These are phyloP conservation scores for Metrosideros polymorpha DNA, from an alignment of 441 rosid species.

Conservation along the genomic window DNA sequence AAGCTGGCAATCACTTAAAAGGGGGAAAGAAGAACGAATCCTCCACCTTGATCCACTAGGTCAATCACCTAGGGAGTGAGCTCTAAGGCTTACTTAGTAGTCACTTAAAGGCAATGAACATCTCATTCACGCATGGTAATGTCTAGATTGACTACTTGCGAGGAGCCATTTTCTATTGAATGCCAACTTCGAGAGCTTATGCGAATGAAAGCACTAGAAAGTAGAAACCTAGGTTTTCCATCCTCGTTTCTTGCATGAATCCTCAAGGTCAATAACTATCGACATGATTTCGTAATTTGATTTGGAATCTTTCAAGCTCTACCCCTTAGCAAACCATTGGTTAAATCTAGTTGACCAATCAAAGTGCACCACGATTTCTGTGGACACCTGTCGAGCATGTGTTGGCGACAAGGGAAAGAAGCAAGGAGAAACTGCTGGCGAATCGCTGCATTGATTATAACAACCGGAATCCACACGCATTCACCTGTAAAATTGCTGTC, in stretches of 20 bases:
- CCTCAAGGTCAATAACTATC: neutral
- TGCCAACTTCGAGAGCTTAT: neutral
- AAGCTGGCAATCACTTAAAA: neutral
- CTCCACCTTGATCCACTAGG: neutral
- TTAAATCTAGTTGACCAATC: neutral
- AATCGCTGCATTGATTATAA: neutral
- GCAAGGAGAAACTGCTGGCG: neutral
- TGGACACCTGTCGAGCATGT: neutral
- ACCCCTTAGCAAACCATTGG: neutral
- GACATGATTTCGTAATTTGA: neutral
- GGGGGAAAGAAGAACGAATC: neutral
- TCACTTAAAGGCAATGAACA: neutral
- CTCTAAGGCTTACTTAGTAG: neutral
- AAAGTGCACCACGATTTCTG: no score
- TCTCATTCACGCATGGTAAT: fast-evolving
- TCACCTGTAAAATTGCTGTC: neutral
- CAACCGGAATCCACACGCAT: neutral
- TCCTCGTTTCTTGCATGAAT: neutral
- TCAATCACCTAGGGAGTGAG: neutral
- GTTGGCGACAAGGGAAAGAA: neutral
- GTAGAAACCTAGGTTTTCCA: neutral
- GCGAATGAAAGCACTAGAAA: neutral
- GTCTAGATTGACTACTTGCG: neutral
- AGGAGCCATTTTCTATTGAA: neutral
- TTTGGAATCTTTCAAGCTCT: neutral